Evolutionary conservation across 73 alveolate genomes (phyloP).

Genomic region (Paramecium octaurelia): DNA sequence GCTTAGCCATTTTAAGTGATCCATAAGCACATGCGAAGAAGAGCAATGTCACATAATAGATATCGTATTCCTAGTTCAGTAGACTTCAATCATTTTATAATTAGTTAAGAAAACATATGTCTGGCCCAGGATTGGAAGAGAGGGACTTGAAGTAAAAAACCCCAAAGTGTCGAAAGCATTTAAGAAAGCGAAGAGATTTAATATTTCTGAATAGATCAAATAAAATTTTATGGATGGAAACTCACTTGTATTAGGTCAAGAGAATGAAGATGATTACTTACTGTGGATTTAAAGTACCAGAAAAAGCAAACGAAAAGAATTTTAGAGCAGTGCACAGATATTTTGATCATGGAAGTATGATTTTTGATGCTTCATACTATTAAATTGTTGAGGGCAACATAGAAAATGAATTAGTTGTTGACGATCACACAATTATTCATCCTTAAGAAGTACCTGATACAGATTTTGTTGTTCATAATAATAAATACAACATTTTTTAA

Average conservation of each 20-base stretch:
- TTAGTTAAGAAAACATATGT: conserved; percentile 52
- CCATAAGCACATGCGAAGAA: conserved; percentile 94
- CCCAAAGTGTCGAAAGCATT: conserved; percentile 82
- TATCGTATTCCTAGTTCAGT: conserved; percentile 90
- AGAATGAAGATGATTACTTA: conserved; percentile 91
- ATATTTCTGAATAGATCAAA: conserved; percentile 78
- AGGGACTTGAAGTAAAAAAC: conserved; percentile 70
- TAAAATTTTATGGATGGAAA: conserved; percentile 89
- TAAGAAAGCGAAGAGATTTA: conserved; percentile 78
- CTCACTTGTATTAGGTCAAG: conserved; percentile 96
- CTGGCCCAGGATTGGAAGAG: background rate
- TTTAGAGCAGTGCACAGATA: conserved; percentile 86
- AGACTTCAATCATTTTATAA: conserved; percentile 62
- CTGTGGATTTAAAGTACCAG: conserved; percentile 87
- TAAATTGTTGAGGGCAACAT: background rate
- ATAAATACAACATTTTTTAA: background rate
- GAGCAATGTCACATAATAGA: conserved; percentile 99
- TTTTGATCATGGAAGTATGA: conserved; percentile 73
- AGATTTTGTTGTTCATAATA: conserved; percentile 30
- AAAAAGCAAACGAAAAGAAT: conserved; percentile 85
- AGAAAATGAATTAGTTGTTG: background rate
- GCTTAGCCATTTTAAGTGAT: conserved; percentile 71
- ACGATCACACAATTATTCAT: background rate
- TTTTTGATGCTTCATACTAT: conserved; percentile 78
- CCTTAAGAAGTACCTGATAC: background rate